These are phyloP conservation scores for Seiridium unicorne DNA, from an alignment of 2,329 filamentous ascomycete species.

Conservation along the genomic window DNA sequence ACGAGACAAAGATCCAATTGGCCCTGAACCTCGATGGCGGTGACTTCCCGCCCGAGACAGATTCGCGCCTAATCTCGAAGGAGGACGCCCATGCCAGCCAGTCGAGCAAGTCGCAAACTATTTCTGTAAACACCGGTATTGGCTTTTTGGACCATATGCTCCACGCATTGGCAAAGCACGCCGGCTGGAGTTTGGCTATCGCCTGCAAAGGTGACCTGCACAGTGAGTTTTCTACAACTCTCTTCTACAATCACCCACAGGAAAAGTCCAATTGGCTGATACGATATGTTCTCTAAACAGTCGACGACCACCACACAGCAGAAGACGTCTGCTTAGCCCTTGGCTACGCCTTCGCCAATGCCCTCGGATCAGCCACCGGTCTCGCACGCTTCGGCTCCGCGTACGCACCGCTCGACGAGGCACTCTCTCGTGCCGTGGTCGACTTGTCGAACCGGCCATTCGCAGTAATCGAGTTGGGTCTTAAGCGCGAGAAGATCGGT, in stretches of 20 bases:
- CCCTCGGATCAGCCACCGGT: slow-evolving; percentile 75
- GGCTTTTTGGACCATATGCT: slow-evolving; percentile 99
- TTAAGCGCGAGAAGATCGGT: slow-evolving; percentile 89
- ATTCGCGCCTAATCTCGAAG: slow-evolving; percentile 51
- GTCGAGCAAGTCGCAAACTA: slow-evolving; percentile 78
- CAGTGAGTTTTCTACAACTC: slow-evolving; percentile 52
- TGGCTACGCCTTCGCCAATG: slow-evolving; percentile 77
- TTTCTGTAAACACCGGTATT: slow-evolving; percentile 88
- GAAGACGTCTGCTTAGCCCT: slow-evolving; percentile 94
- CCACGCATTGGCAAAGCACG: slow-evolving; percentile 93
- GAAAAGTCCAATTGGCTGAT: not conserved
- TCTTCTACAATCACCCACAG: not conserved
- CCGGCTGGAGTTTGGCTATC: slow-evolving; percentile 86
- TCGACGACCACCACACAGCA: slow-evolving; percentile 98
- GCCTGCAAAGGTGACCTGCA: slow-evolving; percentile 86
- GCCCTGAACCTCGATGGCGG: slow-evolving; percentile 93
- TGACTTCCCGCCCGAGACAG: slow-evolving; percentile 64
- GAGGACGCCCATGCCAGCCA: slow-evolving; percentile 77
- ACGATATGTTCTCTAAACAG: slow-evolving; percentile 38
- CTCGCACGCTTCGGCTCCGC: slow-evolving; percentile 89
- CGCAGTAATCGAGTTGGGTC: slow-evolving; percentile 77
- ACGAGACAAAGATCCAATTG: slow-evolving; percentile 96
- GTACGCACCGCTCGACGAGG: slow-evolving; percentile 93
- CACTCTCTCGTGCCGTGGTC: slow-evolving; percentile 87
- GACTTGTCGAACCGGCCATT: slow-evolving; percentile 93